These are phyloP conservation scores for Dunaliella primolecta DNA, from an alignment of 139 green algal genomes.

Conservation along the genomic window DNA sequence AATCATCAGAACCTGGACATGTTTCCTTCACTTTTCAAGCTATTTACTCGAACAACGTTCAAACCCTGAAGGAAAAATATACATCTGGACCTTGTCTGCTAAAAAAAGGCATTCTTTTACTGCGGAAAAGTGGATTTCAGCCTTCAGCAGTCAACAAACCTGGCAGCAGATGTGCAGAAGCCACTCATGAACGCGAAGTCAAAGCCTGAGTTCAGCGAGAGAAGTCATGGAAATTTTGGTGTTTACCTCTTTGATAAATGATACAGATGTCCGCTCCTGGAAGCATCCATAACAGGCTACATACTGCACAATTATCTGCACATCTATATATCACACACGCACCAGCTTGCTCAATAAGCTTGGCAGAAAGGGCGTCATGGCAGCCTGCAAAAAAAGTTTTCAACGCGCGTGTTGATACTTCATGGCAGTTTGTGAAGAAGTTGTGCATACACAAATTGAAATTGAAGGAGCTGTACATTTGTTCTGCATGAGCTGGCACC, in stretches of 20 bases:
- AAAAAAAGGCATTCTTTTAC: too few species aligned
- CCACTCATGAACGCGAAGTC: slow-evolving; percentile 84
- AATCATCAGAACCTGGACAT: too few species aligned
- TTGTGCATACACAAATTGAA: neutral
- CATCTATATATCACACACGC: neutral
- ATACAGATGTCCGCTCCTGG: neutral
- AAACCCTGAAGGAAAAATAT: neutral
- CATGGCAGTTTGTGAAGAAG: neutral
- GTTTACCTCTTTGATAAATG: neutral
- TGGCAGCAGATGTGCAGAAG: slow-evolving; percentile 74
- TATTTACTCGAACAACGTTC: too few species aligned
- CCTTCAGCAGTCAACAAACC: neutral
- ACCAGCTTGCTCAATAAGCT: slow-evolving; percentile 75
- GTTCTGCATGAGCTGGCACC: too few species aligned
- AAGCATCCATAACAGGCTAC: neutral
- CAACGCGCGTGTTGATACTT: neutral
- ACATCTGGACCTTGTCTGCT: neutral
- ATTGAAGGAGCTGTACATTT: too few species aligned
- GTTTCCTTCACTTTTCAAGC: too few species aligned
- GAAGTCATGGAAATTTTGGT: too few species aligned
- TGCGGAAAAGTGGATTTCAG: too few species aligned
- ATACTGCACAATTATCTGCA: neutral
- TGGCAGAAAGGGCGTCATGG: slow-evolving; percentile 76
- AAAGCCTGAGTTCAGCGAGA: slow-evolving; percentile 57
- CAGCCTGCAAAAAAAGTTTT: slow-evolving; percentile 67